These are phyloP conservation scores for Cyberlindnera suaveolens DNA, from an alignment of 805 yeast genomes.

Conservation along the genomic window DNA sequence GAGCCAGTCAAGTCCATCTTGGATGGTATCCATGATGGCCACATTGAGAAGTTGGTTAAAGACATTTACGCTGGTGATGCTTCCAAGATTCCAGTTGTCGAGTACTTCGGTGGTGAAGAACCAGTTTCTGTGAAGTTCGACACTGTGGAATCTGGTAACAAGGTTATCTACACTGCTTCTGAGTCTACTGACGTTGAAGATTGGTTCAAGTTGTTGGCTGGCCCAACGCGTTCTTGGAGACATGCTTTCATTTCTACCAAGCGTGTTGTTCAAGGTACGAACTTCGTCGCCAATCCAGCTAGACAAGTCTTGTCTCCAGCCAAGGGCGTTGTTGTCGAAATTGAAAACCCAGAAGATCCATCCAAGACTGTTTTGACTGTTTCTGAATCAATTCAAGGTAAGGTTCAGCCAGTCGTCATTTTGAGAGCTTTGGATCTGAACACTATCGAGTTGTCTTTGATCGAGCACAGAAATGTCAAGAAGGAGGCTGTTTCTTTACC, in stretches of 20 bases:
- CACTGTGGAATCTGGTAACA: slow-evolving; percentile 27
- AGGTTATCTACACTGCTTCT: slow-evolving; percentile 34
- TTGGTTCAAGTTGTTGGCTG: slow-evolving; percentile 85
- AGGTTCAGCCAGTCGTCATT: slow-evolving; percentile 56
- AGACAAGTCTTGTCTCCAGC: slow-evolving; percentile 77
- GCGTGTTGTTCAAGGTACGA: slow-evolving; percentile 78
- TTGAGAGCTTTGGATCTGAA: slow-evolving; percentile 44
- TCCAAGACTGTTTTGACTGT: slow-evolving; percentile 57
- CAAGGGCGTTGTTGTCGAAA: slow-evolving; percentile 54
- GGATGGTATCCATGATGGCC: slow-evolving; percentile 87
- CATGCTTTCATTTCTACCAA: slow-evolving; percentile 78
- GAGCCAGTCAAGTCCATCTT: slow-evolving; percentile 90
- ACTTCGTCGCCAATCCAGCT: slow-evolving; percentile 74
- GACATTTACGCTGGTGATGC: slow-evolving; percentile 69
- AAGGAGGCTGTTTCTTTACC: slow-evolving; percentile 67
- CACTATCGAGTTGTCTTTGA: slow-evolving; percentile 63
- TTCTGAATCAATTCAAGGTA: slow-evolving; percentile 69
- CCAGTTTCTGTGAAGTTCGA: slow-evolving; percentile 34
- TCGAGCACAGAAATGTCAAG: slow-evolving; percentile 85
- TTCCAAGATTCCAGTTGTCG: slow-evolving; percentile 76
- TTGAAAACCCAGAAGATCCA: slow-evolving; percentile 45
- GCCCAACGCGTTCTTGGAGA: slow-evolving; percentile 77
- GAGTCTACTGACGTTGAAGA: slow-evolving; percentile 28
- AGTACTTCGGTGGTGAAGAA: slow-evolving; percentile 73
- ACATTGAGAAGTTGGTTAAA: slow-evolving; percentile 59